Base-by-base conservation (phyloP, 805 yeast species). In the Zygosaccharomyces gambellarensis region DNA sequence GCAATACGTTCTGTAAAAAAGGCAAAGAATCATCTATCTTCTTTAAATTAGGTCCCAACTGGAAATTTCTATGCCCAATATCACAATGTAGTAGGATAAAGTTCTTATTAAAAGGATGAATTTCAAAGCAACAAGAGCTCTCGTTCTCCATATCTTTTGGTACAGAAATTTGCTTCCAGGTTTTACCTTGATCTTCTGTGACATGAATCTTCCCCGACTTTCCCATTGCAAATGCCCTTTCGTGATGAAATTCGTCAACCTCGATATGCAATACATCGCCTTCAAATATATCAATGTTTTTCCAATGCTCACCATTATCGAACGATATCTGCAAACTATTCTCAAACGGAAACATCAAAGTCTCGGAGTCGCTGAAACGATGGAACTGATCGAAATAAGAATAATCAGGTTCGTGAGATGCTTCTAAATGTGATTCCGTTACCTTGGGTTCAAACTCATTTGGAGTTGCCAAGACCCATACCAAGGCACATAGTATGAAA, bases 261-360 rank as follows among this genome's bases (percentile, higher is more conserved):
- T 6, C n/a, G 6, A 57, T 32, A 19, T 36, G 27, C 2, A 5
- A 17, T 6, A 52, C 40, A 1, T 48, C 29, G 1, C 43, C 54
- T 4, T 49, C 39, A 12, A 55, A 34, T 2, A 36, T 51, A 8
- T 47, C 32, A 7, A 60, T 44, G 1, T n/a, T 10, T 5, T 22
- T 52, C 83, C 85, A 83, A 0, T 64, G 57, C 9, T 50, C 65
- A 7, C 88, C 89, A 58, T 79, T 74, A 59, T 82, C 76, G 14
- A 39, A 39, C 10, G 42, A 22, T 39, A 39, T 25, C 8, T 23
- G 17, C 23, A 39, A 27, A 11, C 42, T 11, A 14, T 25, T 12
- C 5, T 39, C 29, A 8, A 17, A 22, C 5, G 11, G 30, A 39
- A 39, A 22, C 42, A 39, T 9, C 7, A 22, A 25, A 2, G 29